These are phyloP conservation scores for Exsudoporus frostii DNA, from an alignment of 768 basidiomycete species.

Conservation along the genomic window DNA sequence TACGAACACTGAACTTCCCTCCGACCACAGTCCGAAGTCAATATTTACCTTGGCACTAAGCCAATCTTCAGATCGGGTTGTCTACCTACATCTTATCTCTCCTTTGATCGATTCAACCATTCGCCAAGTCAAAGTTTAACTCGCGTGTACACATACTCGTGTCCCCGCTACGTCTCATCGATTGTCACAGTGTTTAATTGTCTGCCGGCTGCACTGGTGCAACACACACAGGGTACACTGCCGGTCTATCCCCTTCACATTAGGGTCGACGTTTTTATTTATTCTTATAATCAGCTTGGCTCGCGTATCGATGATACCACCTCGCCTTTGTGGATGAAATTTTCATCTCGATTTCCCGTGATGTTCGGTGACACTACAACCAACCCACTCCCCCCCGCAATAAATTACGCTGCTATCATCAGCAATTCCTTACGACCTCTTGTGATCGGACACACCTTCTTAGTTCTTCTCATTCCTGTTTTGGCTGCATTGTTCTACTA, in stretches of 20 bases:
- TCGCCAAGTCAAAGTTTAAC: not conserved
- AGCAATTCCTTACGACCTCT: constrained; percentile 11
- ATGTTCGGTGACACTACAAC: not conserved
- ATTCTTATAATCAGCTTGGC: not conserved
- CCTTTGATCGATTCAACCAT: not conserved
- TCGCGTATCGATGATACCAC: too few species aligned
- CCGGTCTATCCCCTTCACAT: not conserved
- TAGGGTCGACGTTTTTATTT: not conserved
- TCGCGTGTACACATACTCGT: not conserved
- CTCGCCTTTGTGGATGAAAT: not conserved
- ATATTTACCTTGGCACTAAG: not conserved
- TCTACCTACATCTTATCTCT: not conserved
- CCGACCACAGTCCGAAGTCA: not conserved
- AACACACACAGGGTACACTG: not conserved
- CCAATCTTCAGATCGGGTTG: not conserved
- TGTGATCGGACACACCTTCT: constrained; percentile 25
- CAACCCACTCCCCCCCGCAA: not conserved
- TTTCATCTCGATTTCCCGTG: not conserved
- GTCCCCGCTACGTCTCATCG: not conserved
- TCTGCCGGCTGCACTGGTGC: too few species aligned
- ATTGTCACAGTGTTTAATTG: not conserved
- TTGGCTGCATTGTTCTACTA: constrained; percentile 23
- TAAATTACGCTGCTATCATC: not conserved
- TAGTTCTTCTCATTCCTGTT: constrained; percentile 23
- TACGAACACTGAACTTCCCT: not conserved